Evolutionary conservation across 129 eudicot genomes (phyloP).

Genomic region (Escallonia rubra): DNA sequence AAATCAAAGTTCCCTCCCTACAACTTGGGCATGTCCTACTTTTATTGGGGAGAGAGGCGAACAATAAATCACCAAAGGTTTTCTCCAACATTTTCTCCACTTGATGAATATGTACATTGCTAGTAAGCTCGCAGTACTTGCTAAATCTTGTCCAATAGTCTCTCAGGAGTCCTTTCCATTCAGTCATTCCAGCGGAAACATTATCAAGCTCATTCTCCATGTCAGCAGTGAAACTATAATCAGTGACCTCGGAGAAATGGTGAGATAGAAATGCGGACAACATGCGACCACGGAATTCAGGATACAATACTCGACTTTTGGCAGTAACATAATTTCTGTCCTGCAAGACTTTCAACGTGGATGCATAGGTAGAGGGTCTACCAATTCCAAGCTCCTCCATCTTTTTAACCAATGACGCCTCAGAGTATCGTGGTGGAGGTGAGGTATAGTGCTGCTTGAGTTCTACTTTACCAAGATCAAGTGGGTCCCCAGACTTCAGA

Average conservation of each 20-base stretch:
- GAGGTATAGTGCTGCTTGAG: constrained; percentile 75
- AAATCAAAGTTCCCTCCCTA: constrained; percentile 63
- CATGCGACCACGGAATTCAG: constrained; percentile 98
- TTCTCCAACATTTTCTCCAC: constrained; percentile 99
- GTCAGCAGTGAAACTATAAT: constrained; percentile 96
- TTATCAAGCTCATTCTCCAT: constrained; percentile 97
- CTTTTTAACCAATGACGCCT: constrained; percentile 79
- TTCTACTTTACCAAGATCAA: constrained; percentile 45
- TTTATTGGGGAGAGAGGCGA: constrained; percentile 65
- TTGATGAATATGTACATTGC: constrained; percentile 74
- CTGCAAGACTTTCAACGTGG: constrained; percentile 70
- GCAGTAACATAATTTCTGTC: constrained; percentile 77
- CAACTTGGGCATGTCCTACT: constrained; percentile 88
- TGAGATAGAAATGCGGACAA: constrained; percentile 85
- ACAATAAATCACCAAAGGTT: constrained; percentile 67
- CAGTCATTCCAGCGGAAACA: constrained; percentile 92
- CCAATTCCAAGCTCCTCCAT: constrained; percentile 99
- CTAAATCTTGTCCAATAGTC: constrained; percentile 98
- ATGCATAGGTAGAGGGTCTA: constrained; percentile 95
- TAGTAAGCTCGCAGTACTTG: constrained; percentile 63
- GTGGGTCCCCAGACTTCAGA: constrained; percentile 39
- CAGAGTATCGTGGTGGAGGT: constrained; percentile 83
- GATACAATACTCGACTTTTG: constrained; percentile 53
- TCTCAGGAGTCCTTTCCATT: constrained; percentile 87
- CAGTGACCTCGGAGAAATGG: constrained; percentile 82